These are phyloP conservation scores for Colletotrichum nymphaeae DNA, from an alignment of 2,329 filamentous ascomycete genomes.

Conservation along the genomic window DNA sequence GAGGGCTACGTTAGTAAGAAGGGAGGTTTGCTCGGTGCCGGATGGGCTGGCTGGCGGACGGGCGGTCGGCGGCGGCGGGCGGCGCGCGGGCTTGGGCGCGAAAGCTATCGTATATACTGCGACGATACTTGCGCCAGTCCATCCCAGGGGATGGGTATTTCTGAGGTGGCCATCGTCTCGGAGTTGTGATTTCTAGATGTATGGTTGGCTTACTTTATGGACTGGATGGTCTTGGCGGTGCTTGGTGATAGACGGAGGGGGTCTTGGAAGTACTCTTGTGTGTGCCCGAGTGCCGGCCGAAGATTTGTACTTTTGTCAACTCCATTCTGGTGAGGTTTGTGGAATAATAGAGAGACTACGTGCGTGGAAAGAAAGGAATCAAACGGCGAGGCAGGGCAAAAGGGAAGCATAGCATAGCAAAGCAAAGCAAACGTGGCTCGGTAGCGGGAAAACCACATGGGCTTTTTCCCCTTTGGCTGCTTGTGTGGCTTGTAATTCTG, in stretches of 20 bases:
- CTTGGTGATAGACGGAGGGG: background rate
- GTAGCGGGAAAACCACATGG: conserved; percentile 18
- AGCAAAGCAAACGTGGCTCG: conserved; percentile 7
- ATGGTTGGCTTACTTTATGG: background rate
- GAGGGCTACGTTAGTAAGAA: background rate
- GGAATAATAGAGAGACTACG: background rate
- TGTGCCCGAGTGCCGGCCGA: conserved; percentile 19
- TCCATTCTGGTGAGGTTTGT: background rate
- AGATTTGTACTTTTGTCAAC: background rate
- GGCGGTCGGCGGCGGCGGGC: no score
- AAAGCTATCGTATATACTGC: background rate
- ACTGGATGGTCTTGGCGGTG: conserved; percentile 4
- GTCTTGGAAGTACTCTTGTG: background rate
- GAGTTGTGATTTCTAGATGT: background rate
- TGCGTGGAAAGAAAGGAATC: conserved; percentile 14
- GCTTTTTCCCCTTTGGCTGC: background rate
- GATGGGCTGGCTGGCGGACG: background rate
- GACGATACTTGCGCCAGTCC: background rate
- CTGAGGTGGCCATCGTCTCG: background rate
- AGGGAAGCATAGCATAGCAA: background rate
- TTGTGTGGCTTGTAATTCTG: background rate
- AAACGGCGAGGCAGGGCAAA: background rate
- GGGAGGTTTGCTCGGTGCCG: background rate
- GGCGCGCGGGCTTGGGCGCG: background rate
- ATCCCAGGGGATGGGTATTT: background rate